phyloP scores from a whole-genome alignment of 805 yeast species.

The Myxozyma mucilagina region DNA sequence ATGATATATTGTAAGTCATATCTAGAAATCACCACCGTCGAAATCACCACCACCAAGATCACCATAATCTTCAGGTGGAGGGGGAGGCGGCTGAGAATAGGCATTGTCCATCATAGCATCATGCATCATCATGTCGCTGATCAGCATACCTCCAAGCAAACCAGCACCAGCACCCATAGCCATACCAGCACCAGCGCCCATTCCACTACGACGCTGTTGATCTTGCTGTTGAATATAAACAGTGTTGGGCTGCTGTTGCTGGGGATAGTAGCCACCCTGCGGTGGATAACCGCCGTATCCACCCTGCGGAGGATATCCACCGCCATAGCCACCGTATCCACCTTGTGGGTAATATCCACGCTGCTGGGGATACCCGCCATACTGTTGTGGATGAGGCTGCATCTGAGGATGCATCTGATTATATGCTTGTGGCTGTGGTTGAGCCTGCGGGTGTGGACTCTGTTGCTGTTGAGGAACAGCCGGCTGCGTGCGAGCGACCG shows the following conservation, averaged over 20 bases:
- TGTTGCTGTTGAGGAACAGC: too few relatives aligned
- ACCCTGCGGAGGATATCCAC: slow-evolving; percentile 34
- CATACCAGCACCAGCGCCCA: slow-evolving; percentile 45
- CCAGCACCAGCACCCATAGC: slow-evolving; percentile 61
- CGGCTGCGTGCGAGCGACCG: too few relatives aligned
- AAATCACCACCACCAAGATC: slow-evolving; percentile 39
- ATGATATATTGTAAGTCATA: neutral
- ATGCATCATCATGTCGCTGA: slow-evolving; percentile 48
- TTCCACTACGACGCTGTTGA: slow-evolving; percentile 41
- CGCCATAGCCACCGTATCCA: slow-evolving; percentile 36
- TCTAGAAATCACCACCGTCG: slow-evolving; percentile 30
- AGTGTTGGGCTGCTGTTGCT: slow-evolving; percentile 33
- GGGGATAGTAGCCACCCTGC: slow-evolving; percentile 42
- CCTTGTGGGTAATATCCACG: slow-evolving; percentile 5
- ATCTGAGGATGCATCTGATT: slow-evolving; percentile 24
- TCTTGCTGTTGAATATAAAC: slow-evolving; percentile 36
- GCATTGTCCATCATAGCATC: slow-evolving; percentile 33
- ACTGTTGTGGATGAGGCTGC: slow-evolving; percentile 9
- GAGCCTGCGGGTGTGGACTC: neutral
- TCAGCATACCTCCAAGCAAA: slow-evolving; percentile 59
- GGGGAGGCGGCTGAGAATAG: slow-evolving; percentile 20
- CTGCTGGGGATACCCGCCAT: slow-evolving; percentile 22
- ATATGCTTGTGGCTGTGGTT: slow-evolving; percentile 9
- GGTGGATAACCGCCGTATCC: slow-evolving; percentile 32
- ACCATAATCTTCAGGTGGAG: slow-evolving; percentile 38